Conservation (phyloP, 140 eudicot species). For the Senecio squalidus region DNA sequence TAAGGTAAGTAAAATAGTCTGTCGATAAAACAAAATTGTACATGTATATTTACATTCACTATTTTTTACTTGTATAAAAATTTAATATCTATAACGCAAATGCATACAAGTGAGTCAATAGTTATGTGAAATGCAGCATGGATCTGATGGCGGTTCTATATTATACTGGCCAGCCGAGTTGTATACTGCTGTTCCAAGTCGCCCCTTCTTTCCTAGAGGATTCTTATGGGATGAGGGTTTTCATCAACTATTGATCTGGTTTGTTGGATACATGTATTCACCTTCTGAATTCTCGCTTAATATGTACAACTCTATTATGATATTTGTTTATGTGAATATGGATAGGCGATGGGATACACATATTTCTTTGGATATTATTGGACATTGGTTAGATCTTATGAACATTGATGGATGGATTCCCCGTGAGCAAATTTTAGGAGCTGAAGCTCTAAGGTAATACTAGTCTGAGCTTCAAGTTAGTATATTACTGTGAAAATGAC, state of each 20-base stretch:
- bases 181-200: conserved; percentile 98
- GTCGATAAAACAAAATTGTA: no score
- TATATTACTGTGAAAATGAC: neutral
- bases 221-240: conserved; percentile 99
- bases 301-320: neutral
- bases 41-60: neutral
- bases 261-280: conserved; percentile 18
- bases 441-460: conserved; percentile 91
- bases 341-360: conserved; percentile 92
- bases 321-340: conserved; percentile 6
- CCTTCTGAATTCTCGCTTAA: neutral
- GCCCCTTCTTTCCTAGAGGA: conserved; percentile 96
- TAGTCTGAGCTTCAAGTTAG: neutral
- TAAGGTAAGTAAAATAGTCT: conserved; percentile 48
- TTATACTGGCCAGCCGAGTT: conserved; percentile 97
- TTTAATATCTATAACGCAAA: neutral
- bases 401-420: conserved; percentile 99
- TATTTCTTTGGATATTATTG: conserved; percentile 86
- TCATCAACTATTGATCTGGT: conserved; percentile 95
- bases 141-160: conserved; percentile 47
- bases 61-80: neutral
- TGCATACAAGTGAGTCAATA: conserved; percentile 20
- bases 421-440: conserved; percentile 98
- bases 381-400: conserved; percentile 97
- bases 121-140: conserved; percentile 53